Percentiles rank a stretch among this genome's conserved stretches.
phyloP scores from a whole-genome alignment of 139 green algal genomes.

The Eudorina sp. region DNA sequence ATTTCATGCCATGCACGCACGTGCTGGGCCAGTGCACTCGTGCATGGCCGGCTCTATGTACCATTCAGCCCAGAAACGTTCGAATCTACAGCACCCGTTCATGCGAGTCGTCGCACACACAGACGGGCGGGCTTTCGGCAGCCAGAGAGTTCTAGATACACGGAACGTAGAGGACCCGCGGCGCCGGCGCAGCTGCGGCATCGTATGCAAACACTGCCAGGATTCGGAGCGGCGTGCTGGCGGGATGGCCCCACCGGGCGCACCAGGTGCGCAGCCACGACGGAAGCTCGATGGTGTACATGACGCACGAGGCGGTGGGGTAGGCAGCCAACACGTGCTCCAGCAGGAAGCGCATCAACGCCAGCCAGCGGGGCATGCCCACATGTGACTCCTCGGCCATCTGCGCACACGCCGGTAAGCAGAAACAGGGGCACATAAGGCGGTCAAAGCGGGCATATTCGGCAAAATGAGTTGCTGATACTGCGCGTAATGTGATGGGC shows the following conservation, averaged over 20 bases:
- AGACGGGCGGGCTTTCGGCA: neutral
- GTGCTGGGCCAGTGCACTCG: no score
- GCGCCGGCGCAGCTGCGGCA: neutral
- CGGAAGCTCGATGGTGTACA: slow-evolving; percentile 33
- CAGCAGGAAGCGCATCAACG: slow-evolving; percentile 17
- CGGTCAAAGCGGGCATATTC: no score
- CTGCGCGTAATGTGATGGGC: no score
- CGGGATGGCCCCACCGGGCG: slow-evolving; percentile 19
- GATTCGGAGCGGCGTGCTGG: neutral
- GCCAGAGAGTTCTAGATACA: neutral
- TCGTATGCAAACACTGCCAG: slow-evolving; percentile 27
- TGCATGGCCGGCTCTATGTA: no score
- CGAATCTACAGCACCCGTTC: no score
- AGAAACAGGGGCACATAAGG: no score
- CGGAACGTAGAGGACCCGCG: slow-evolving; percentile 19
- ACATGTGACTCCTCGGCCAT: neutral
- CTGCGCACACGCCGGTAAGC: no score
- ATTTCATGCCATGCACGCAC: no score
- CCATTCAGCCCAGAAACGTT: no score
- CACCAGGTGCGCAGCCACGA: slow-evolving; percentile 24
- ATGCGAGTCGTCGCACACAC: no score
- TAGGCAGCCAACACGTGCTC: slow-evolving; percentile 24
- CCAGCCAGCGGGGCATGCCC: neutral
- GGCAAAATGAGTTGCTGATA: no score
- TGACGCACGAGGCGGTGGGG: slow-evolving; percentile 1